Evolutionary conservation across 495 filamentous ascomycete species (phyloP), one percentile per base, ranked within the genome.

Genomic region (Barbatosphaeria neglecta): DNA sequence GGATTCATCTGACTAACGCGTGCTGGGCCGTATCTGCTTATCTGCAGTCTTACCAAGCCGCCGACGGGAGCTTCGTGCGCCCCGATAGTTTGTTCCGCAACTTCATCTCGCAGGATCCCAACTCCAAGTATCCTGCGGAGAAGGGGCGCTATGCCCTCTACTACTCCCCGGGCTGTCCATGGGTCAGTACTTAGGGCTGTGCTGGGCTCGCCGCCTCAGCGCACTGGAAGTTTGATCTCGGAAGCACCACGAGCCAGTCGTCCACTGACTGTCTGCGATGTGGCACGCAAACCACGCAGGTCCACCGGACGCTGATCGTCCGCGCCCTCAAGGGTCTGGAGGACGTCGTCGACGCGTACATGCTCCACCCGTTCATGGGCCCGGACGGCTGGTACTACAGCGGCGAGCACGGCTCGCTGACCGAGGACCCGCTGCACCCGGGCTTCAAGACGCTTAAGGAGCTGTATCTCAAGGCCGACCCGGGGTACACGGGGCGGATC

Each of bases 121-220:
- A 53, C 23, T 63, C 81, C 7, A 53, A 66, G 31, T 87, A 83
- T 53, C 76, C 83, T 0, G 68, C 83, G 3, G 80, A 82, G 53
- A 78, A 75, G 50, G 74, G 69, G 48, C 78, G 83, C 47, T 87
- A 86, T 60, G 79, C 78, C 10, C 67, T 87, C 20, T 87, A 84
- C 59, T 60, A 86, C 45, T 76, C 78, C 39, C 69, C 67, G 6
- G 77, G 75, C 24, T 86, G 83, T 58, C 83, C 82, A 10, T 87
- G 83, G 82, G 67, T 65, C 47, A 40, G 59, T 53, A 10, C 24
- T 37, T 27, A 27, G n/a, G n/a, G n/a, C n/a, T n/a, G n/a, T n/a
- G n/a, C n/a, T n/a, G n/a, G n/a, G n/a, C n/a, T n/a, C n/a, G n/a
- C n/a, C n/a, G n/a, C n/a, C n/a, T n/a, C n/a, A n/a, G n/a, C n/a